Evolutionary conservation across 805 yeast species (phyloP).

Genomic region (Saturnispora mendoncae): DNA sequence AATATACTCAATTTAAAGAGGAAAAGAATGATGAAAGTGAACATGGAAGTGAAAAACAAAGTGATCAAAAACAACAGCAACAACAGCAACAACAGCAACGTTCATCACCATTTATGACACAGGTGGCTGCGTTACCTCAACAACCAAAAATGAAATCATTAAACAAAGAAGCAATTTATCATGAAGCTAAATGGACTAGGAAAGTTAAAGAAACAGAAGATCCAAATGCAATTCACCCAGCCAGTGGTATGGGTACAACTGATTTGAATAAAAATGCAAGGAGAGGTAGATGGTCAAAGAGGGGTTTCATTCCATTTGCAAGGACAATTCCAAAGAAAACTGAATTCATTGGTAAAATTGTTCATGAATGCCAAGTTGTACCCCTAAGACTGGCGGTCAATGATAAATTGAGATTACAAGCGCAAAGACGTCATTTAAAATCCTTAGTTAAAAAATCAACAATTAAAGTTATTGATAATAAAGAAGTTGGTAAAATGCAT

Average conservation of each 20-base stretch:
- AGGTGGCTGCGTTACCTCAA: slow-evolving; percentile 43
- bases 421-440: slow-evolving; percentile 26
- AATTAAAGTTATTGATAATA: slow-evolving; percentile 47
- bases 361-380: slow-evolving; percentile 84
- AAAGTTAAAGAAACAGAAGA: slow-evolving; percentile 19
- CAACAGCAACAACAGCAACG: background rate
- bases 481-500: slow-evolving; percentile 80
- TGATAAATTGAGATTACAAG: slow-evolving; percentile 51
- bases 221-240: slow-evolving; percentile 6
- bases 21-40: background rate
- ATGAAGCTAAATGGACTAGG: slow-evolving; percentile 27
- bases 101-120: slow-evolving; percentile 36
- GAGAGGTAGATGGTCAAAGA: slow-evolving; percentile 7
- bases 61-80: too few relatives aligned
- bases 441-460: slow-evolving; percentile 35
- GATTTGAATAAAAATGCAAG: slow-evolving; percentile 8
- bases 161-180: slow-evolving; percentile 29
- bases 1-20: slow-evolving; percentile 52
- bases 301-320: slow-evolving; percentile 58
- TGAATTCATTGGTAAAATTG: slow-evolving; percentile 73
- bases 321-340: slow-evolving; percentile 87
- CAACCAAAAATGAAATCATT: slow-evolving; percentile 39
- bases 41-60: too few relatives aligned
- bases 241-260: slow-evolving; percentile 27
- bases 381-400: slow-evolving; percentile 70